phyloP scores from a whole-genome alignment of 148 eudicot genomes.

The Rhododendron henanense region DNA sequence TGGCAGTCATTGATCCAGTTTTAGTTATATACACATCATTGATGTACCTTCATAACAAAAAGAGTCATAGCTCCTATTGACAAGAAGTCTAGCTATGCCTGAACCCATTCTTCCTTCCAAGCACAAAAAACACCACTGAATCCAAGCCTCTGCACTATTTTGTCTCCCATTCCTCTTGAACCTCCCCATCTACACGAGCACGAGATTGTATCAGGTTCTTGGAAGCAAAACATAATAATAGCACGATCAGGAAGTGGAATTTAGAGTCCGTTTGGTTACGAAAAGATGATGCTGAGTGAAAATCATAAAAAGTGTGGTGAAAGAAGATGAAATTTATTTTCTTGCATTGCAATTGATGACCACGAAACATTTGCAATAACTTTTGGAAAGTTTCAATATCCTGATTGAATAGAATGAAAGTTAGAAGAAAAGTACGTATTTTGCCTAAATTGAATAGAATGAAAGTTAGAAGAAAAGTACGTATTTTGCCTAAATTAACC shows the following conservation, averaged over 20 bases:
- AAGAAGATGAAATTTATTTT: neutral
- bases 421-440: neutral
- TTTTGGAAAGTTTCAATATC: neutral
- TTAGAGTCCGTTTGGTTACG: neutral
- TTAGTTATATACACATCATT: conserved; percentile 1
- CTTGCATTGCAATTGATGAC: neutral
- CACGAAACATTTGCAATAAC: neutral
- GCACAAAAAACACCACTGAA: neutral
- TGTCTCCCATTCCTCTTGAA: conserved; percentile 30
- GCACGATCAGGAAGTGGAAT: neutral
- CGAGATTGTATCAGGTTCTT: neutral
- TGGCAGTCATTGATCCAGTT: neutral
- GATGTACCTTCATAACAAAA: neutral
- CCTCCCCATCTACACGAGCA: conserved; percentile 46
- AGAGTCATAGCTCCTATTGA: neutral
- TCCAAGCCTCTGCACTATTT: conserved; percentile 8
- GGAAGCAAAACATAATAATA: neutral
- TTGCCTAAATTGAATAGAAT: neutral
- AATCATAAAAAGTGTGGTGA: neutral
- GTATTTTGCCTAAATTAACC: neutral
- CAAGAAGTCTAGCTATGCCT: neutral
- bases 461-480: neutral
- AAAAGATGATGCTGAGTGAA: neutral
- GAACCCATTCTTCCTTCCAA: conserved; percentile 1
- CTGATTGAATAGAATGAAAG: neutral